Evolutionary conservation across 116 monocot genomes (phyloP).

Genomic region (Cymodocea nodosa): DNA sequence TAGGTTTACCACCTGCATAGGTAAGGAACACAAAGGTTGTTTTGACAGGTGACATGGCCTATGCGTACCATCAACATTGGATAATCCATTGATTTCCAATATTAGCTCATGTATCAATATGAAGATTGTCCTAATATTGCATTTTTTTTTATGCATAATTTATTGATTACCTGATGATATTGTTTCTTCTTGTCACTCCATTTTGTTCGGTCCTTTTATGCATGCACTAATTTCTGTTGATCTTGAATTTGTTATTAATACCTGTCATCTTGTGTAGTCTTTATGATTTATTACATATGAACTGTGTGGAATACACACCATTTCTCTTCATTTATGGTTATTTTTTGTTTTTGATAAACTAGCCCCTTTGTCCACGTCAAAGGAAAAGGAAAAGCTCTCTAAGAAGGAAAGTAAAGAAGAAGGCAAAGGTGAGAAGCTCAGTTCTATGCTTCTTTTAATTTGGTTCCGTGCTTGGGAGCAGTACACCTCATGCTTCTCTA

Average conservation of each 20-base stretch:
- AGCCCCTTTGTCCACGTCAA: conserved; percentile 23
- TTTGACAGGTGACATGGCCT: too few relatives aligned
- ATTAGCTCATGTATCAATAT: too few relatives aligned
- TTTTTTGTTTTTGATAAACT: conserved; percentile 10
- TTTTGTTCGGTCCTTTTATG: too few relatives aligned
- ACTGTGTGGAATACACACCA: not conserved
- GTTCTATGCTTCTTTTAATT: not conserved
- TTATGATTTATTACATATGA: not conserved
- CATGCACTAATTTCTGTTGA: not conserved
- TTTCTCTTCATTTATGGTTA: not conserved
- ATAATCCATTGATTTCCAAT: too few relatives aligned
- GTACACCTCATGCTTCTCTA: not conserved
- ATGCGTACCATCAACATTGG: too few relatives aligned
- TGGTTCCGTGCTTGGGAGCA: too few relatives aligned
- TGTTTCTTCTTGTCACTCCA: too few relatives aligned
- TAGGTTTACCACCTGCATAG: too few relatives aligned
- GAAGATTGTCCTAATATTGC: too few relatives aligned
- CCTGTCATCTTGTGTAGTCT: not conserved
- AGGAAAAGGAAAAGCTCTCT: conserved; percentile 39
- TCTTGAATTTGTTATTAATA: not conserved
- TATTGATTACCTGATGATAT: too few relatives aligned
- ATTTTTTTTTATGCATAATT: too few relatives aligned
- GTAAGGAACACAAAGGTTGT: too few relatives aligned
- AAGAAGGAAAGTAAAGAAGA: conserved; percentile 45
- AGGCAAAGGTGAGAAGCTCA: not conserved